phyloP scores from a whole-genome alignment of 2,329 filamentous ascomycete genomes.

The Ceratocystis huliohia region DNA sequence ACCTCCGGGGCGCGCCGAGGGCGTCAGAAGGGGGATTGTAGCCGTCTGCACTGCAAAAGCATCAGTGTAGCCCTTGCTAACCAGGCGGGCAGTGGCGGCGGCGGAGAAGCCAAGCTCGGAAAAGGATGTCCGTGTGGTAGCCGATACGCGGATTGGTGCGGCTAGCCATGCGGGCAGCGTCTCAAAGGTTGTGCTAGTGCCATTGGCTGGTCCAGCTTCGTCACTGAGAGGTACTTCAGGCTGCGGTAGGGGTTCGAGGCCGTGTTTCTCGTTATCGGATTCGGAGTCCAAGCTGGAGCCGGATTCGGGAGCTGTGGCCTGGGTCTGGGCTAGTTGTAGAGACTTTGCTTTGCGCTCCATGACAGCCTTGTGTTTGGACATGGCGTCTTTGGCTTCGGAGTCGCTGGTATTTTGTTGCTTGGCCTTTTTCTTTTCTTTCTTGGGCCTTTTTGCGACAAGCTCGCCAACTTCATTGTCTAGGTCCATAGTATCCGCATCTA shows the following conservation, averaged over 20 bases:
- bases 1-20: slow-evolving; percentile 38
- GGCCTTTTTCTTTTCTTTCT: slow-evolving; percentile 27
- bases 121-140: slow-evolving; percentile 50
- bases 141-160: slow-evolving; percentile 55
- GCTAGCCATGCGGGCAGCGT: slow-evolving; percentile 72
- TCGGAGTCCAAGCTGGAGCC: slow-evolving; percentile 27
- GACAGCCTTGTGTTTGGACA: slow-evolving; percentile 23
- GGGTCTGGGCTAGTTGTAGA: slow-evolving; percentile 29
- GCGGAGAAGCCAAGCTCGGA: slow-evolving; percentile 47
- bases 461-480: slow-evolving; percentile 18
- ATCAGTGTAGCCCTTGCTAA: slow-evolving; percentile 40
- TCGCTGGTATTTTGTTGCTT: slow-evolving; percentile 22
- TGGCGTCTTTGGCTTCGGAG: slow-evolving; percentile 8
- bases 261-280: slow-evolving; percentile 44
- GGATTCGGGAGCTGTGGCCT: slow-evolving; percentile 21
- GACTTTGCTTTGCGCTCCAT: slow-evolving; percentile 26
- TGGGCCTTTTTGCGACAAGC: slow-evolving; percentile 21
- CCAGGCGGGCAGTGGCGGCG: slow-evolving; percentile 48
- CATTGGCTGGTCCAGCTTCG: slow-evolving; percentile 41
- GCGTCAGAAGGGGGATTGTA: slow-evolving; percentile 66
- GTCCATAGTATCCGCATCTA: slow-evolving; percentile 4
- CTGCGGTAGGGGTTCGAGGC: slow-evolving; percentile 70
- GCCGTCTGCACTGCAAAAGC: slow-evolving; percentile 35
- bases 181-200: slow-evolving; percentile 51
- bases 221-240: slow-evolving; percentile 50